A percentile compares a stretch with the other conserved stretches of the same genome.
Evolutionary conservation across 495 filamentous ascomycete genomes (phyloP).

Genomic region (Tetracladium setigerum): DNA sequence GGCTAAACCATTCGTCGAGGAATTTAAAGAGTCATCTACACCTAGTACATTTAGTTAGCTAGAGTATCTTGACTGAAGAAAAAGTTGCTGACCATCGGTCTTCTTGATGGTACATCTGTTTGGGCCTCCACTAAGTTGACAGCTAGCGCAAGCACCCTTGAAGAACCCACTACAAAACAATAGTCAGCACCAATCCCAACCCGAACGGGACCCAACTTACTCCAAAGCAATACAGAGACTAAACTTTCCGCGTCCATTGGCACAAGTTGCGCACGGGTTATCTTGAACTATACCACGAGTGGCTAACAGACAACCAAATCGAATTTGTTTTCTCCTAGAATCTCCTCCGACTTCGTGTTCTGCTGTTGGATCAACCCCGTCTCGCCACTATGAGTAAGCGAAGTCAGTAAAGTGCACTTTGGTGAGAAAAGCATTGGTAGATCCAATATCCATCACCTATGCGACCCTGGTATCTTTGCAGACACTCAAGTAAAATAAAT

Average conservation of each 20-base stretch:
- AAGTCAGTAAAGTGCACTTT: too few species aligned
- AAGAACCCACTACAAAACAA: conserved; percentile 9
- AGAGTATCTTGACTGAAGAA: not conserved
- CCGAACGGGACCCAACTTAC: too few species aligned
- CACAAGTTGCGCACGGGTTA: conserved; percentile 13
- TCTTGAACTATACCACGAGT: conserved; percentile 16
- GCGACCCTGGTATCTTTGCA: too few species aligned
- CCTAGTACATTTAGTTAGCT: too few species aligned
- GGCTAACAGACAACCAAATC: conserved; percentile 19
- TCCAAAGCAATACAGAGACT: conserved; percentile 17
- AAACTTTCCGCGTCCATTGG: conserved; percentile 22
- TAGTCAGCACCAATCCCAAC: too few species aligned
- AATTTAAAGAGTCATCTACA: too few species aligned
- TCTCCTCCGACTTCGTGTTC: conserved; percentile 19
- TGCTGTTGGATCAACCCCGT: conserved; percentile 16
- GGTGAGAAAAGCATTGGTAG: too few species aligned
- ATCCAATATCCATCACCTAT: too few species aligned
- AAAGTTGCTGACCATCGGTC: conserved; percentile 14
- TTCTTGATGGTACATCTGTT: conserved; percentile 22
- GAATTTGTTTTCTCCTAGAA: conserved; percentile 19
- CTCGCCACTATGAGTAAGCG: conserved; percentile 9
- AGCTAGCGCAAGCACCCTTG: conserved; percentile 20
- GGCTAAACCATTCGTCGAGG: too few species aligned
- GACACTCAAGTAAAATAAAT: too few species aligned
- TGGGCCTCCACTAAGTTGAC: conserved; percentile 19